Evolutionary conservation across 768 basidiomycete species (phyloP), one percentile per base, ranked within the genome.

Genomic region (Termitomyces titanicus): DNA sequence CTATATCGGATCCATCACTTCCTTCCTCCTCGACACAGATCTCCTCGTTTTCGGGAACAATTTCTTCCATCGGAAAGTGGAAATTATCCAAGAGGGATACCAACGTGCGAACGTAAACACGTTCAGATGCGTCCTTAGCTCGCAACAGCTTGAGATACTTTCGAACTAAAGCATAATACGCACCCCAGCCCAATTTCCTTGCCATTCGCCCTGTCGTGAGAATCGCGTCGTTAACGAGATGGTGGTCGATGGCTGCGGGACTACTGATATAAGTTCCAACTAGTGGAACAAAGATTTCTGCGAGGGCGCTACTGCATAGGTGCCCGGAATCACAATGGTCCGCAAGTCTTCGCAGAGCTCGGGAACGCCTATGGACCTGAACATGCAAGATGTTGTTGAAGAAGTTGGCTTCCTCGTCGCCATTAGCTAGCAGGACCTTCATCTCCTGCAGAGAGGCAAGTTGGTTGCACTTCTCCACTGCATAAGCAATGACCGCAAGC

Each of bases 331-430:
- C 80, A 57, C 86, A 87, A 53, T 85, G 79, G 49, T 94, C 94
- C 5, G 83, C 84, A 18, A 98, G 80, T n/a, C 93, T 79, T 13
- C 90, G 82, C 27, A 97, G 76, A 3, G 96, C 95, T 56, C 96
- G 75, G 1, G 86, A 85, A 22, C 96, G 85, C 59, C 95, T 84
- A 68, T 98, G 95, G 3, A 88, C 73, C 70, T 99, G 97, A 42
- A 98, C 83, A 66, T 99, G 97, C 51, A 89, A 83, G 46, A 98
- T 84, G 69, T 99, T 99, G 76, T 87, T 88, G 81, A 99, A 98
- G 74, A 98, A 95, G 66, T 89, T 94, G 31, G 93, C 94, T 69
- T 99, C 96, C 47, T 90, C 87, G 65, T 98, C 94, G 1, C 92
- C 95, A 17, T 79, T 84, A 8, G 90, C 92, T 31, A 98, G 79